Evolutionary conservation across 805 yeast genomes (phyloP), one percentile per base, ranked within the genome.

Genomic region (Teunomyces gatunensis): DNA sequence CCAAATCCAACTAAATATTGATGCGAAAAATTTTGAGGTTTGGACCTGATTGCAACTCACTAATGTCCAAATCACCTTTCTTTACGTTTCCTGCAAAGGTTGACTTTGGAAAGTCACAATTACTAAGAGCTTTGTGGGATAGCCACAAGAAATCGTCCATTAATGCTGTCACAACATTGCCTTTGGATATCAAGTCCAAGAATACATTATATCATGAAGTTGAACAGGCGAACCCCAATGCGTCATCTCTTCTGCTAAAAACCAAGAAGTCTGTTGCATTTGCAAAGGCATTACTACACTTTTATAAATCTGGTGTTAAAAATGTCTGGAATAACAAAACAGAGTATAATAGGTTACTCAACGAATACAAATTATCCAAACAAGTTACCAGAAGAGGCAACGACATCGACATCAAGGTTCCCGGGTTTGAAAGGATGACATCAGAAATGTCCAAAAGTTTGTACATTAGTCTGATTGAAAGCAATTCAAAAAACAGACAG

Each of bases 271-370:
- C 70, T 55, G 57, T 64, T 18, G 65, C 72, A 1, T 74, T 75
- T 52, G 81, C 78, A 5, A 75, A 76, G 55, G 52, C 65, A 2
- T 53, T 81, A 37, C 54, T 83, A 35, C 60, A 60, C 5, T 83
- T 84, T 59, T 85, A 85, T 65, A 77, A 77, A 50, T 60, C 67
- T 2, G 91, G 92, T 1, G 69, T 85, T 2, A 61, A 67, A 17
- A 78, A 77, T 52, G 77, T 84, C 0, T 82, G 84, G 80, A 51
- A 61, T 1, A 80, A 81, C 49, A 50, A 61, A 34, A 54, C 54
- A 33, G 45, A 49, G 23, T 46, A 55, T 13, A 55, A 54, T 15
- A 32, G 45, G 4, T 30, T 68, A 34, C 42, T 49, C 43, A 59
- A 51, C 17, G 47, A 54, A 30, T 62, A 47, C 47, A 60, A 59